Base-by-base conservation (phyloP, 768 basidiomycete species). In the Amanita molliuscula region DNA sequence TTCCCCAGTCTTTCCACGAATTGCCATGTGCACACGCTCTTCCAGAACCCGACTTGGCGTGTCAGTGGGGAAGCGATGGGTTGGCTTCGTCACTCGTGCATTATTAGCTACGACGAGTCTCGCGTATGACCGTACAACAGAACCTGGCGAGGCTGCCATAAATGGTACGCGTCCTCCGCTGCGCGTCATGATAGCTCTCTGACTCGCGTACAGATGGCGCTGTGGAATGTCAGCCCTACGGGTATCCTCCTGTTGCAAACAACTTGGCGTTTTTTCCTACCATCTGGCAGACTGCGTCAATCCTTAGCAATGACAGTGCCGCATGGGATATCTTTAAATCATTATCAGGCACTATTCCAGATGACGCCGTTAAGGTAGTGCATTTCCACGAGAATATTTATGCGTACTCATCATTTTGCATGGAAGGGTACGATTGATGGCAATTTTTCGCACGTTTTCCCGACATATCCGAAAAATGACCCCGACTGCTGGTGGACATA, bases 401-500 rank as follows among this genome's bases (percentile, higher is more conserved):
- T 49, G 6, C 31, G 8, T 29, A 33, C 46, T 41, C 18, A 38
- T 36, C 7, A 8, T 16, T 10, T 28, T 43, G n/a, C 21, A 44
- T 21, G 54, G 11, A 28, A 61, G 58, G 60, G 61, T 31, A 61
- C 61, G 6, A 38, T 55, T 21, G 48, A 56, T 26, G 67, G 64
- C 8, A 55, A 65, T 52, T 62, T 70, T 55, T 52, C 65, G 13
- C 61, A 57, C 4, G 1, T 16, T 26, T 61, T 61, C 0, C 45
- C 65, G 6, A 58, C 53, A 18, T 77, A 78, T 52, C 35, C 64
- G 1, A 11, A 68, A 0, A 48, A 60, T 0, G 79, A 80, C 55
- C 70, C 72, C 0, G 70, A 79, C 52, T 80, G 79, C 47, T 80
- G 74, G 75, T 78, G 75, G 75, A 67, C 73, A 1, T 58, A 37